phyloP scores from a whole-genome alignment of 2,329 filamentous ascomycete species.

The Raffaelea albimanens region DNA sequence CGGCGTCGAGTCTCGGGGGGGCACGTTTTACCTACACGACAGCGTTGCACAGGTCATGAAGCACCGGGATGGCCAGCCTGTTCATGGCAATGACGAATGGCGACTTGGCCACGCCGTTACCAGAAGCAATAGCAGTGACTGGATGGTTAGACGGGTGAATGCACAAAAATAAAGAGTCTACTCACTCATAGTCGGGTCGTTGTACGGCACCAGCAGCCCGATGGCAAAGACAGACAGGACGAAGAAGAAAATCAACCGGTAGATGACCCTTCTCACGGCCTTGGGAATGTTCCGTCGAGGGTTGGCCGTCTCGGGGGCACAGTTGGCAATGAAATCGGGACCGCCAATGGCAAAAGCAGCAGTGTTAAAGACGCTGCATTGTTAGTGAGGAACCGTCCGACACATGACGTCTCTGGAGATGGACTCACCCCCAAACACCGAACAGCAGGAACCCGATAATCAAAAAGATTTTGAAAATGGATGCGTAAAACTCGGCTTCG shows the following conservation, averaged over 20 bases:
- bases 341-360: constrained; percentile 24
- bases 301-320: constrained; percentile 13
- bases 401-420: neutral
- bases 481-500: constrained; percentile 68
- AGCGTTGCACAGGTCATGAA: neutral
- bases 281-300: constrained; percentile 13
- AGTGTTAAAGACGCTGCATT: neutral
- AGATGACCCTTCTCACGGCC: constrained; percentile 13
- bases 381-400: neutral
- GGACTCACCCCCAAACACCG: neutral
- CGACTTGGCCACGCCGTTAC: constrained; percentile 1
- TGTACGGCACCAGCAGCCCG: constrained; percentile 18
- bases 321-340: constrained; percentile 42
- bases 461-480: constrained; percentile 62
- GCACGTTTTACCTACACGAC: neutral
- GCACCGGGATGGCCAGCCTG: neutral
- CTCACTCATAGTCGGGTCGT: constrained; percentile 13
- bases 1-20: no score
- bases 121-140: neutral
- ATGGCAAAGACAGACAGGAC: constrained; percentile 20
- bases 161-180: no score
- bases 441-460: constrained; percentile 64
- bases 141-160: neutral
- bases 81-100: constrained; percentile 3
- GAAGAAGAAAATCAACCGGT: constrained; percentile 16